Evolutionary conservation across 2,329 filamentous ascomycete species (phyloP), one percentile per base, ranked within the genome.

Genomic region (Westerdykella sp.): DNA sequence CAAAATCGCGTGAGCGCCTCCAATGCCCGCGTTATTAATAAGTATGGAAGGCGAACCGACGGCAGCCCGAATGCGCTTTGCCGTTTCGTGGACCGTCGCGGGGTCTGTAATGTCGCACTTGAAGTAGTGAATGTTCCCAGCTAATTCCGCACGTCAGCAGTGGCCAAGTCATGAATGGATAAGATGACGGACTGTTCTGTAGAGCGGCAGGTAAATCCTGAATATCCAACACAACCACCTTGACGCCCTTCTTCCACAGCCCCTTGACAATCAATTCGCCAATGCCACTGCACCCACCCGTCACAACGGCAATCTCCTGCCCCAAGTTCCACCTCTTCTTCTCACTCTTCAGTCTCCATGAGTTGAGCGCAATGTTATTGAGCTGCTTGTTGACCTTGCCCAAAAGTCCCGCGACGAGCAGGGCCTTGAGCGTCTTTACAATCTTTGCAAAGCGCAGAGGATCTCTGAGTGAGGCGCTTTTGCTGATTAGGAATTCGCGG

Each of bases 1-100:
- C 9, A 68, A 53, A 35, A 68, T 63, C 31, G 56, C 59, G 23
- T 66, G 61, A 1, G 55, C 40, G 9, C 38, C 22, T 2, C 56
- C 52, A 18, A 67, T 59, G 1, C 63, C 65, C 4, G 65, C 65
- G 18, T 68, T 68, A 35, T 68, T 68, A 31, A 68, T 45, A 1
- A 68, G 56, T 9, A 68, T 62, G 0, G 54, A 53, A 2, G 63
- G 63, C 1, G 53, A 35, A 6, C 65, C 63, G 4, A 65, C 22
- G 0, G 42, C 44, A 2, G 39, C 40, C 10, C 44, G 52, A 34
- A 67, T 54, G 1, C 47, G 35, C 7, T 59, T 49, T 1, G 63
- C 64, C 2, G 59, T 47, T 0, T 45, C 35, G 14, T 48, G 46
- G n/a, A 67, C 57, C 2, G 59, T 54, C 4, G 43, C 14, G 2